Percentiles rank a stretch among this genome's conserved stretches.
Evolutionary conservation across 805 yeast species (phyloP).

Genomic region (Candida taoyuanica): DNA sequence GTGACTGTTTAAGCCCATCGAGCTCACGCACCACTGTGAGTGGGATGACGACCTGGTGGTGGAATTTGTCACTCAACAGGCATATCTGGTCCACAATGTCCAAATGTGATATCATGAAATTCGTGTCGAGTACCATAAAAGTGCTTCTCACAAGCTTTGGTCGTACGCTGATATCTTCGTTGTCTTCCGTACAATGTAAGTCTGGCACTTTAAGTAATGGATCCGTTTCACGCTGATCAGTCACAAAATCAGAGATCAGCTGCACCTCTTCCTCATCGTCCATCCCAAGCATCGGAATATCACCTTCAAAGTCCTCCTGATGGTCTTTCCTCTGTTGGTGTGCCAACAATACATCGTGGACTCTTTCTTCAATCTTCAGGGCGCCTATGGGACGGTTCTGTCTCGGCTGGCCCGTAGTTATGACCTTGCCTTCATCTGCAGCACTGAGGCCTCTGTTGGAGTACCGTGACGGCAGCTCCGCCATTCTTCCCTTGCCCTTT

Average conservation of each 20-base stretch:
- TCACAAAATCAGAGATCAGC: conserved; percentile 39
- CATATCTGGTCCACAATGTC: conserved; percentile 50
- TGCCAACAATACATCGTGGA: conserved; percentile 13
- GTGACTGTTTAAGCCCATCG: conserved; percentile 70
- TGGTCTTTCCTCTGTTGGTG: neutral
- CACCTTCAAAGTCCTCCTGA: conserved; percentile 28
- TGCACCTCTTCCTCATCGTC: conserved; percentile 42
- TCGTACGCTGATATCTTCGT: conserved; percentile 9
- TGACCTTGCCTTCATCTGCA: conserved; percentile 13
- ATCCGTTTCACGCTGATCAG: conserved; percentile 19
- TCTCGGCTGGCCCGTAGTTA: conserved; percentile 19
- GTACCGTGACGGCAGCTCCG: conserved; percentile 25
- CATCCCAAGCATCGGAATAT: conserved; percentile 45
- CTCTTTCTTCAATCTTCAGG: conserved; percentile 23
- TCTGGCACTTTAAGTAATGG: neutral
- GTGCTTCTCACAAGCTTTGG: conserved; percentile 24
- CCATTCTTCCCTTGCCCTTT: conserved; percentile 3
- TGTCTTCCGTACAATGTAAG: conserved; percentile 1
- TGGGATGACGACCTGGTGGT: conserved; percentile 62
- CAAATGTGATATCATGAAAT: conserved; percentile 70
- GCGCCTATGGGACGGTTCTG: conserved; percentile 24
- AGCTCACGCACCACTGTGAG: conserved; percentile 65
- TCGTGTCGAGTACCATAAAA: conserved; percentile 72
- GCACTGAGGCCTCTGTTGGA: conserved; percentile 20
- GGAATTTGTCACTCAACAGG: conserved; percentile 34